Base-by-base conservation (phyloP, 192 early-diverging fungal genomes). In the Coemansia sp. region DNA sequence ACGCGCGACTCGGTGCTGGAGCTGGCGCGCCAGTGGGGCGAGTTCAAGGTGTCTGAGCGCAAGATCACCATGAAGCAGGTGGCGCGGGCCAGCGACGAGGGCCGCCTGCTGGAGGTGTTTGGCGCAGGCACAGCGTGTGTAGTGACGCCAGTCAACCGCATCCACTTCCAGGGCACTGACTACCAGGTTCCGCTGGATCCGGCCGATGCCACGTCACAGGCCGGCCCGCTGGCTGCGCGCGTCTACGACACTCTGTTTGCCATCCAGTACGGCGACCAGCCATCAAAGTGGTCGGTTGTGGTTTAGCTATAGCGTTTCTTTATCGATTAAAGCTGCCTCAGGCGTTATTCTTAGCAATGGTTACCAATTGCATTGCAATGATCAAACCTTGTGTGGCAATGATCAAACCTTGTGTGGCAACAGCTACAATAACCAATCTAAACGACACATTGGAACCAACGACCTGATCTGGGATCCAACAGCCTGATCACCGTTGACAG, bases 41-140 rank as follows among this genome's bases (percentile, higher is more conserved):
- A 93, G 59, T 90, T 94, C 83, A 88, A 93, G 83, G 93, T 98
- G 29, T 73, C 82, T 4, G 96, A 98, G 81, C 83, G 88, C 67
- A 83, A 87, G 72, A 77, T 96, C 62, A 89, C 84, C 62, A 94
- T 98, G 93, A 74, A 70, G 49, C 86, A 92, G 68, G 59, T 98
- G 19, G 73, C 83, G 35, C 77, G 90, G 62, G 93, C 93, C 29
- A 67, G 87, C 59, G 83, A 92, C 60, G 86, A 93, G 68, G 87
- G 87, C 21, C 88, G 94, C 31, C 82, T 97, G 59, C 74, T 90
- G 37, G 95, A 97, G 68, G 89, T 96, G 88, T 97, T 97, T 84
- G 95, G 95, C 61, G 85, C 93, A 16, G 96, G 96, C 50, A 98
- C 96, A 51, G 96, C 96, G 31, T 93, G 92, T 75, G 94, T 98